A percentile compares a stretch with the other conserved stretches of the same genome.
phyloP scores from a whole-genome alignment of 2,329 filamentous ascomycete species.

The Talaromyces sp. region DNA sequence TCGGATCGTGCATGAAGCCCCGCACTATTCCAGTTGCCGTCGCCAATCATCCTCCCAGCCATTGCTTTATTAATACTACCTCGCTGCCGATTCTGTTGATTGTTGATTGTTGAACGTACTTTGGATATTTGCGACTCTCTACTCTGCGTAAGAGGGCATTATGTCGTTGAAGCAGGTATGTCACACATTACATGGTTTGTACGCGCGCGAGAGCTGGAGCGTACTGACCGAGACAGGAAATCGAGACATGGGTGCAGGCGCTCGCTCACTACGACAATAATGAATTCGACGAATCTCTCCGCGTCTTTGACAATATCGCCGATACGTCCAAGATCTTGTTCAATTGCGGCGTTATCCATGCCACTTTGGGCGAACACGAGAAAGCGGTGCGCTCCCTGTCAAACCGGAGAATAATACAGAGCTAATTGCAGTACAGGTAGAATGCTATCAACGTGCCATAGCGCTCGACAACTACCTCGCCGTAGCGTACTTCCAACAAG shows the following conservation, averaged over 20 bases:
- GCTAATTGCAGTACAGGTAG: constrained; percentile 59
- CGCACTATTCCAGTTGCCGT: constrained; percentile 11
- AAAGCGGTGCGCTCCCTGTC: constrained; percentile 67
- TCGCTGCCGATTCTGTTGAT: background rate
- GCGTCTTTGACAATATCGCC: constrained; percentile 77
- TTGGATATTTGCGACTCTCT: background rate
- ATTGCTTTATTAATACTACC: constrained; percentile 6
- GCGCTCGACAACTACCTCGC: constrained; percentile 91
- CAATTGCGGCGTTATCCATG: constrained; percentile 97
- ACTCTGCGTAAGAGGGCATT: background rate
- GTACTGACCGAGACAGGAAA: constrained; percentile 64
- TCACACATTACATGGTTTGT: constrained; percentile 1
- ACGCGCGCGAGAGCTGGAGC: background rate
- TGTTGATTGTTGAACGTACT: background rate
- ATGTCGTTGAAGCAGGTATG: constrained; percentile 63
- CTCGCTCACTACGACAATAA: constrained; percentile 92
- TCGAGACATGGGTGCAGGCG: constrained; percentile 95
- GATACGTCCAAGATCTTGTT: constrained; percentile 98
- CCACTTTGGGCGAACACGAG: constrained; percentile 91
- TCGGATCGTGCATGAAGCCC: constrained; percentile 12
- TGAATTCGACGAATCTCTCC: constrained; percentile 87
- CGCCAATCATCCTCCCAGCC: constrained; percentile 9
- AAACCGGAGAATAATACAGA: background rate
- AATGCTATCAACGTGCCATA: constrained; percentile 90
- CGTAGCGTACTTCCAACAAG: constrained; percentile 97